phyloP scores from a whole-genome alignment of 768 basidiomycete genomes.

The Lentinus brumalis region DNA sequence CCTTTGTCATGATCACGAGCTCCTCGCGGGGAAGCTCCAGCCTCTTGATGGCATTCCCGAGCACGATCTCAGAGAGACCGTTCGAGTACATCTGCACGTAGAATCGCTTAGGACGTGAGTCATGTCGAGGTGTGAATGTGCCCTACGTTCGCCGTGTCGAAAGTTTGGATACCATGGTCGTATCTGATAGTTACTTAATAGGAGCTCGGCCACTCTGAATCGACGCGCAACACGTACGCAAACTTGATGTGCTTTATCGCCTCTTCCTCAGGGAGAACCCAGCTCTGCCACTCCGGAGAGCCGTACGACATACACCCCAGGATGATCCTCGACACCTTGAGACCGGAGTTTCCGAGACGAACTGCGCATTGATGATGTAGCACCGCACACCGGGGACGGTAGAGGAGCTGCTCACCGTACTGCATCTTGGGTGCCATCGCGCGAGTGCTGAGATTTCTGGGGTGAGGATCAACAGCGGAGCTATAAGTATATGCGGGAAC shows the following conservation, averaged over 20 bases:
- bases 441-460: no score
- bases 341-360: conserved; percentile 45
- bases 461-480: no score
- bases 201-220: neutral
- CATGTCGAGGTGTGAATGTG: no score
- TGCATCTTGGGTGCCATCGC: no score
- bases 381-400: no score
- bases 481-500: no score
- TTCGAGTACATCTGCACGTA: conserved; percentile 35
- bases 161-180: conserved; percentile 41
- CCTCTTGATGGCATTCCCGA: conserved; percentile 49
- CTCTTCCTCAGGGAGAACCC: conserved; percentile 41
- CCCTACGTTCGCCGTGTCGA: conserved; percentile 35
- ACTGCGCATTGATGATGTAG: conserved; percentile 22
- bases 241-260: conserved; percentile 40
- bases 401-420: no score
- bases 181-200: no score
- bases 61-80: conserved; percentile 43
- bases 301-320: conserved; percentile 35
- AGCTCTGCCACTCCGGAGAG: conserved; percentile 33
- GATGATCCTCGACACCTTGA: conserved; percentile 42
- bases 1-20: conserved; percentile 51
- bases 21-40: conserved; percentile 44
- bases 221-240: conserved; percentile 30
- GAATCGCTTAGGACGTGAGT: neutral